Base-by-base conservation (phyloP, 176 grass and related monocot species). In the Hyparrhenia diplandra region DNA sequence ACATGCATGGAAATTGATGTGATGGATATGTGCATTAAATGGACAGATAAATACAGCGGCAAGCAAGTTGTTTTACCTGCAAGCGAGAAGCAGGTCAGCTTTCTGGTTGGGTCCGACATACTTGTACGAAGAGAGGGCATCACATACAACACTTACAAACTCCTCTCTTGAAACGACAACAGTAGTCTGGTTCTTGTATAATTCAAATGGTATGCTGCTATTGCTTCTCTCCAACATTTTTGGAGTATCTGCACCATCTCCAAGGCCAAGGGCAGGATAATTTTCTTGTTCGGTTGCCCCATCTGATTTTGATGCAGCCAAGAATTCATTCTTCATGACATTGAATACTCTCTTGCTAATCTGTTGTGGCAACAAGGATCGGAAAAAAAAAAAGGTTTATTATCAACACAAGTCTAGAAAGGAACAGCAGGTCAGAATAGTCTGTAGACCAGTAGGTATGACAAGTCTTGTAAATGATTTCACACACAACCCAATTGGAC, bases 271-370 rank as follows among this genome's bases (percentile, higher is more conserved):
- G 55, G 6, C 62, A 75, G 34, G 18, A 64, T n/a, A 63, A 65
- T 84, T 76, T 80, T 79, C 92, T 49, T 68, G 60, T 52, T 66
- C 32, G 70, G 34, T 61, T 42, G 24, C 68, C 39, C 25, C 41
- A 42, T 92, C 85, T 16, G 47, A 71, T 35, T 87, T 82, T 11
- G 84, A 82, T 52, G 69, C 75, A 28, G 74, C 69, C 69, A 85
- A 85, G 87, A 74, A 75, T 71, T 93, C 88, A 73, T n/a, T 87
- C 74, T 87, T 89, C 81, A 91, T 91, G 60, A 93, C 87, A 71
- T 86, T 88, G 80, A 95, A 98, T 20, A 98, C 92, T 86, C 86
- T 98, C 85, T 90, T 82, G 92, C 96, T 98, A 74, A 98, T 98
- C 96, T 98, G 92, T 67, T 28, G 67, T 76, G 67, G 21, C 52